Conservation (phyloP, 495 filamentous ascomycete species). For the Aspergillus conjunctus region DNA sequence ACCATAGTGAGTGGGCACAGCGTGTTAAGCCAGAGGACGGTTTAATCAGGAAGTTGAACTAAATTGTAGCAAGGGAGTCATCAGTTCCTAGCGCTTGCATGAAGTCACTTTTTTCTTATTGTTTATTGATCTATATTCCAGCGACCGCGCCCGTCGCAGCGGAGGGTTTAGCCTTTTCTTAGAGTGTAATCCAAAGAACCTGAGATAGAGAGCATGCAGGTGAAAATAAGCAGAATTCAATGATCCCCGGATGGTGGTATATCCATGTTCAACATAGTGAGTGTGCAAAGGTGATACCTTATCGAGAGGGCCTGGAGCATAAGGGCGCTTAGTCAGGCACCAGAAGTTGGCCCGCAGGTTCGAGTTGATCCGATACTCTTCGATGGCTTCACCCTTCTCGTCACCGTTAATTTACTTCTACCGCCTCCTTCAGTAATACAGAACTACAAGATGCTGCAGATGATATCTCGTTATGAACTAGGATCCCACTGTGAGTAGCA, state of each 20-base stretch:
- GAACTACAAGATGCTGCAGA: slow-evolving; percentile 47
- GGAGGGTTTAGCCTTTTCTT: neutral
- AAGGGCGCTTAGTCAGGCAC: slow-evolving; percentile 30
- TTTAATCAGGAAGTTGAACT: slow-evolving; percentile 58
- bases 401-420: slow-evolving; percentile 2
- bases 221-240: neutral
- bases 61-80: slow-evolving; percentile 8
- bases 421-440: slow-evolving; percentile 9
- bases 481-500: slow-evolving; percentile 41
- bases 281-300: slow-evolving; percentile 1
- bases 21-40: slow-evolving; percentile 60
- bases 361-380: slow-evolving; percentile 27
- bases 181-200: slow-evolving; percentile 10
- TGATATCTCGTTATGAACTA: slow-evolving; percentile 31
- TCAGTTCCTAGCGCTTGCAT: slow-evolving; percentile 1
- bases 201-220: neutral
- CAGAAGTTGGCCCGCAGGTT: slow-evolving; percentile 18
- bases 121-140: slow-evolving; percentile 3
- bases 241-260: no score
- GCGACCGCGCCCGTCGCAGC: neutral
- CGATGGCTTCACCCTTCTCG: slow-evolving; percentile 10
- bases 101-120: slow-evolving; percentile 9
- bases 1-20: slow-evolving; percentile 73
- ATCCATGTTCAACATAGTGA: neutral
- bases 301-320: neutral